phyloP scores from a whole-genome alignment of 371 early-diverging fungal genomes.

The Mortierella sp. region DNA sequence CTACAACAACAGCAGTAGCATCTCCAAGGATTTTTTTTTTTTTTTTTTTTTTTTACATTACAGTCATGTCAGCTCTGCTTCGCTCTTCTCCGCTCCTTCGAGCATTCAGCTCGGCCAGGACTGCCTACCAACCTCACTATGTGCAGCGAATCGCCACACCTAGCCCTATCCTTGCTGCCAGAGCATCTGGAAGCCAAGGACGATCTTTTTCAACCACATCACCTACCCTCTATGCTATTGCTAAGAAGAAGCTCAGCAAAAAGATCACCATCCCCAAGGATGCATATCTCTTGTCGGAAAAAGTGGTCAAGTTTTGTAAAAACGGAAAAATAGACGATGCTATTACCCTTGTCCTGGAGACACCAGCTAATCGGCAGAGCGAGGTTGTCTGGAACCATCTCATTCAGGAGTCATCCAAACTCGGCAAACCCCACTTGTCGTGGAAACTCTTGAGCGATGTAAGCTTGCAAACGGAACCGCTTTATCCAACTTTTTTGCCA shows the following conservation, averaged over 20 bases:
- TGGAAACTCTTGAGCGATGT: conserved; percentile 54
- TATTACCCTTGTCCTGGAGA: conserved; percentile 42
- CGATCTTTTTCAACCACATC: too few relatives aligned
- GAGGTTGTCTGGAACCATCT: conserved; percentile 61
- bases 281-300: conserved; percentile 53
- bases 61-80: too few relatives aligned
- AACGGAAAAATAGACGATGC: conserved; percentile 55
- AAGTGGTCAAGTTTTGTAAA: conserved; percentile 45
- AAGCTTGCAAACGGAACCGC: conserved; percentile 7
- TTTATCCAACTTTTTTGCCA: not conserved
- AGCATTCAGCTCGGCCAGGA: too few relatives aligned
- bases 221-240: too few relatives aligned
- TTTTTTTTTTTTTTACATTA: too few relatives aligned
- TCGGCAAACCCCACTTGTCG: conserved; percentile 44
- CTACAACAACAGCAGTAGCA: too few relatives aligned
- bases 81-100: too few relatives aligned
- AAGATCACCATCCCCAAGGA: conserved; percentile 52
- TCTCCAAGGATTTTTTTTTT: too few relatives aligned
- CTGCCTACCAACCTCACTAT: too few relatives aligned
- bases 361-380: conserved; percentile 52
- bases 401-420: conserved; percentile 51
- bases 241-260: conserved; percentile 31
- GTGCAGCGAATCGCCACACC: too few relatives aligned
- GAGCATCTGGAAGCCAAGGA: too few relatives aligned
- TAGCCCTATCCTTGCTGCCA: too few relatives aligned